Base-by-base conservation (phyloP, 2,329 filamentous ascomycete species). In the Alternaria burnsii region DNA sequence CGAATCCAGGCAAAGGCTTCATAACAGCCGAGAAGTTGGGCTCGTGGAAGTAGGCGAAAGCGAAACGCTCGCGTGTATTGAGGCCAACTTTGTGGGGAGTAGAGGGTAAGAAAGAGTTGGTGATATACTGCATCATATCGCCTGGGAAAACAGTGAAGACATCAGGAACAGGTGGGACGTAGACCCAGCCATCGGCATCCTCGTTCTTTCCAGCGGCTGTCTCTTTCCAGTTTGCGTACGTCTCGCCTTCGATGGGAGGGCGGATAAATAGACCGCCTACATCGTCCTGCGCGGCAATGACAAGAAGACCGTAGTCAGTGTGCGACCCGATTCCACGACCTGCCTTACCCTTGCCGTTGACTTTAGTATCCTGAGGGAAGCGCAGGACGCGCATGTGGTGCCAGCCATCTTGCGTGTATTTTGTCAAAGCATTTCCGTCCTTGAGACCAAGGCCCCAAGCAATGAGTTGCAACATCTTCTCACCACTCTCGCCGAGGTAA, bases 281-380 rank as follows among this genome's bases (percentile, higher is more conserved):
- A 18, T 83, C 78, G 58, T 85, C 82, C 59, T 84, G 82, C 0
- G 81, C 79, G 4, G 82, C 81, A 53, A 85, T 82, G 34, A 85
- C 83, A 8, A 85, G 74, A n/a, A 85, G 71, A 0, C 83, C 83
- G 51, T 85, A 85, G 59, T 85, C 83, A 7, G 83, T 85, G 52
- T 85, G 83, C 3, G 82, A 83, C 12, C 83, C 83, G 38, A 85
- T 85, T 3, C 83, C 83, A 9, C 83, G 82, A 3, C 82, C 83
- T 1, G 74, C 73, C 58, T 83, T 83, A 1, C 83, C 83, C 55
- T 84, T 85, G 16, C 82, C 83, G 41, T 85, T 85, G 11, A 78
- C 79, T 10, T 71, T 71, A 54, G 75, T 71, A 2, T 65, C 65
- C 34, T 74, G 63, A 3, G 79, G 79, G 58, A 80, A 81, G 28